Percentiles rank a stretch among this genome's conserved stretches.
Evolutionary conservation across 2,329 filamentous ascomycete genomes (phyloP).

Genomic region (Arthrinium puccinioides): DNA sequence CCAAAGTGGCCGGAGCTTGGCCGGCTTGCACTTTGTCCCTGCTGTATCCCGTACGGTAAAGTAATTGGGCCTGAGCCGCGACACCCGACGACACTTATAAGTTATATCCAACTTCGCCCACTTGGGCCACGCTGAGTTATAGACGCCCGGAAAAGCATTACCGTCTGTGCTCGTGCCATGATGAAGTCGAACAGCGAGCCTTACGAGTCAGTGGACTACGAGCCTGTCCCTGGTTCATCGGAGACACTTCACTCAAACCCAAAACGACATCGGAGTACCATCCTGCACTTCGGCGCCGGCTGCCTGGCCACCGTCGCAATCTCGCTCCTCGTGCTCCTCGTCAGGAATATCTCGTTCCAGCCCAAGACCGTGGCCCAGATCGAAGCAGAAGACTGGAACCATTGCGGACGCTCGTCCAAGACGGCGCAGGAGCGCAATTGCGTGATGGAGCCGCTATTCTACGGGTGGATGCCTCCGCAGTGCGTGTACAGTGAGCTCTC

Average conservation of each 20-base stretch:
- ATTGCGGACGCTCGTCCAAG: conserved; percentile 10
- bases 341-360: neutral
- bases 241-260: neutral
- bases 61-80: too few species aligned
- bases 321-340: neutral
- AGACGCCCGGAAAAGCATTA: too few species aligned
- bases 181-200: neutral
- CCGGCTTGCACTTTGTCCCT: too few species aligned
- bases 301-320: neutral
- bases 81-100: too few species aligned
- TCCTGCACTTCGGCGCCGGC: conserved; percentile 2
- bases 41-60: too few species aligned
- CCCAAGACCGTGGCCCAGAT: conserved; percentile 8
- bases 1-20: too few species aligned
- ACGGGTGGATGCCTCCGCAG: conserved; percentile 13
- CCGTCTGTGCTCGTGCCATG: too few species aligned
- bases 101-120: too few species aligned
- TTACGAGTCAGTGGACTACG: neutral
- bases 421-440: conserved; percentile 9
- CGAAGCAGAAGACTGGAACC: conserved; percentile 12
- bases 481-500: conserved; percentile 12
- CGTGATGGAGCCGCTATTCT: conserved; percentile 14
- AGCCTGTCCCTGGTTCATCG: neutral
- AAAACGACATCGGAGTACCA: conserved; percentile 1
- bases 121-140: too few species aligned